These are phyloP conservation scores for Mortierella hygrophila DNA, from an alignment of 192 early-diverging fungal species.

Conservation along the genomic window DNA sequence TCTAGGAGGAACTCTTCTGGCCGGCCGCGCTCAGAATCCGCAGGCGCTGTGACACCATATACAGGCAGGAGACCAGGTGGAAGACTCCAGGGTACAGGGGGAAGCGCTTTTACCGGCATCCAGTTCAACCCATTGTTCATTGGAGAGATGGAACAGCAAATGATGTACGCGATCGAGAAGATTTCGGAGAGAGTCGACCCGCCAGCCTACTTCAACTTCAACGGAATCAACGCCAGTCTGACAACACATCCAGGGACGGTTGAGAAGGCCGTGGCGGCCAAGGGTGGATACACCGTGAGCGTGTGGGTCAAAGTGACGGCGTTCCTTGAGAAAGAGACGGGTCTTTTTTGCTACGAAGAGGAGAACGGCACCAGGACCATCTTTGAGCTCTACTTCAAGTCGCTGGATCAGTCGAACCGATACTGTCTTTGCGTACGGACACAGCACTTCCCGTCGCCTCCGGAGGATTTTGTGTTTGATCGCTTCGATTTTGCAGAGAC, in stretches of 20 bases:
- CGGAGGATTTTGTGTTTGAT: slow-evolving; percentile 60
- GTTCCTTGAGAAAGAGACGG: slow-evolving; percentile 57
- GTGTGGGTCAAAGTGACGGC: slow-evolving; percentile 58
- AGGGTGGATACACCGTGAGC: slow-evolving; percentile 59
- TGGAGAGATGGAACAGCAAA: slow-evolving; percentile 57
- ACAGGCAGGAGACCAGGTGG: slow-evolving; percentile 14
- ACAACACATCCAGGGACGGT: slow-evolving; percentile 46
- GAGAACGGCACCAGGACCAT: slow-evolving; percentile 52
- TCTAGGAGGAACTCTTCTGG: slow-evolving; percentile 22
- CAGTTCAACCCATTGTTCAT: slow-evolving; percentile 57
- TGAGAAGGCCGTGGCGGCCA: slow-evolving; percentile 48
- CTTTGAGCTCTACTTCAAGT: slow-evolving; percentile 61
- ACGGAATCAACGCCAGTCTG: slow-evolving; percentile 51
- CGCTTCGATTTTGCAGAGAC: slow-evolving; percentile 57
- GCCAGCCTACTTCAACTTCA: slow-evolving; percentile 59
- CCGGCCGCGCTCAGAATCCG: slow-evolving; percentile 40
- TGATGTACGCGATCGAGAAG: slow-evolving; percentile 61
- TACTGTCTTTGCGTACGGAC: slow-evolving; percentile 59
- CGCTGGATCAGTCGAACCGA: slow-evolving; percentile 52
- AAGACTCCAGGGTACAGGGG: not conserved
- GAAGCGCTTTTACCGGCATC: not conserved
- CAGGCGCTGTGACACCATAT: slow-evolving; percentile 24
- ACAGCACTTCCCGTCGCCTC: slow-evolving; percentile 53
- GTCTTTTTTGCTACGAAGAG: slow-evolving; percentile 58
- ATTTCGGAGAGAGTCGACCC: slow-evolving; percentile 60